A percentile compares a stretch with the other conserved stretches of the same genome.
Conservation (phyloP, 1,139 yeast genomes). For the Candida gigantensis region DNA sequence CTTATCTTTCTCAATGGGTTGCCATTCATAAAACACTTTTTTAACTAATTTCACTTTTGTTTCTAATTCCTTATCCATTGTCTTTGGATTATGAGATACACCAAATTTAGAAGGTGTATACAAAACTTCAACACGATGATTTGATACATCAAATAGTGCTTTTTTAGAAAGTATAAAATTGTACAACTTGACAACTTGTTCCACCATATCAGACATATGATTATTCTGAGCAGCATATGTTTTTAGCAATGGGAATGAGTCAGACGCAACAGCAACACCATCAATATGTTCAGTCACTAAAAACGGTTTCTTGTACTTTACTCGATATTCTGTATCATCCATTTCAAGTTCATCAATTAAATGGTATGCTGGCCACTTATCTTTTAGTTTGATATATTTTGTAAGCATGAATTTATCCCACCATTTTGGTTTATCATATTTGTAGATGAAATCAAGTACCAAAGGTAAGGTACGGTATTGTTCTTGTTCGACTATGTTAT, state of each 20-base stretch:
- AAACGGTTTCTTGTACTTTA: too few relatives aligned
- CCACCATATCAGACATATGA: conserved; percentile 7
- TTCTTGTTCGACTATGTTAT: conserved; percentile 31
- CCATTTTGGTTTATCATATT: conserved; percentile 23
- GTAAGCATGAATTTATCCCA: conserved; percentile 21
- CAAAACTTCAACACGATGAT: conserved; percentile 33
- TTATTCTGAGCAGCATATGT: conserved; percentile 2
- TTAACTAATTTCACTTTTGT: conserved; percentile 28
- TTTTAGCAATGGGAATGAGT: conserved; percentile 10
- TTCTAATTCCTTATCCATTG: conserved; percentile 27
- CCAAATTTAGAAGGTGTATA: conserved; percentile 38
- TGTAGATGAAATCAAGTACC: conserved; percentile 33
- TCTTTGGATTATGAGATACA: conserved; percentile 29
- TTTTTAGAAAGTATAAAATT: conserved; percentile 23
- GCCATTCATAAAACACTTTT: conserved; percentile 17
- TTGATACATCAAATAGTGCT: conserved; percentile 22
- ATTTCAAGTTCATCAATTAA: conserved; percentile 24
- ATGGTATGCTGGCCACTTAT: conserved; percentile 40
- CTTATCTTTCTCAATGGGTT: conserved; percentile 25
- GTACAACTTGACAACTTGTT: conserved; percentile 21
- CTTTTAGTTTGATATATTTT: conserved; percentile 24
- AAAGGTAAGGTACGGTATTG: conserved; percentile 24
- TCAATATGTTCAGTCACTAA: too few relatives aligned
- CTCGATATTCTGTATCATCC: too few relatives aligned
- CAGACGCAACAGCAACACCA: too few relatives aligned